Base-by-base conservation (phyloP, 345 rosid species). In the Boechera retrofracta region DNA sequence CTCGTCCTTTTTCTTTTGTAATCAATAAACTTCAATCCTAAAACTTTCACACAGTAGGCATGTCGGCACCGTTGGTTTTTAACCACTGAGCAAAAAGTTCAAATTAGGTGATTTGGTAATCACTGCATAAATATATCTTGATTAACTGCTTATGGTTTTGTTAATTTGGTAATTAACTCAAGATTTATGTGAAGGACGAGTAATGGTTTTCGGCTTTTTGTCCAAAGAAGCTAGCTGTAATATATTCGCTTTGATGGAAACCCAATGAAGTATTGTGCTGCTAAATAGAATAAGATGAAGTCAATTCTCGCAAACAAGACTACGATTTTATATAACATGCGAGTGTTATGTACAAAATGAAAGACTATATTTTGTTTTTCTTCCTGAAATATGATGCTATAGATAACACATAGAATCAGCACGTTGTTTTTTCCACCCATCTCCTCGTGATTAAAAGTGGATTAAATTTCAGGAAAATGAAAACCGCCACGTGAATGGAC, bases 401-500 rank as follows among this genome's bases (percentile, higher is more conserved):
- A 45, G 49, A 45, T 45, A 5, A 15, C 9, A 44, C 13, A 58
- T 9, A 16, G 12, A 36, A 21, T 18, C 7, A 38, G 24, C 38
- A 70, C 74, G 56, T 12, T 51, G n/a, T 32, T 48, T 12, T 38
- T 15, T 5, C 36, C 11, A 51, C 76, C 69, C 69, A 36, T 51
- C 59, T 61, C 21, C 33, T 21, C 49, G 42, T 72, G 76, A 72
- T 24, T 13, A 0, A 56, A 53, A 53, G 54, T 56, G 9, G 21
- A 56, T 58, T 5, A 7, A 18, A 5, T 39, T 5, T 28, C 10
- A n/a, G 38, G 29, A 15, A 57, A 55, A 0, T 1, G 10, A 29
- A 28, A 41, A 7, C 9, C 15, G 21, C 54, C 79, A 75, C 55
- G 74, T 59, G 61, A 28, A 38, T 35, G 74, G 47, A 29, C 47